phyloP scores from a whole-genome alignment of 202 grass and related monocot species.

The Saccharum hybrid region DNA sequence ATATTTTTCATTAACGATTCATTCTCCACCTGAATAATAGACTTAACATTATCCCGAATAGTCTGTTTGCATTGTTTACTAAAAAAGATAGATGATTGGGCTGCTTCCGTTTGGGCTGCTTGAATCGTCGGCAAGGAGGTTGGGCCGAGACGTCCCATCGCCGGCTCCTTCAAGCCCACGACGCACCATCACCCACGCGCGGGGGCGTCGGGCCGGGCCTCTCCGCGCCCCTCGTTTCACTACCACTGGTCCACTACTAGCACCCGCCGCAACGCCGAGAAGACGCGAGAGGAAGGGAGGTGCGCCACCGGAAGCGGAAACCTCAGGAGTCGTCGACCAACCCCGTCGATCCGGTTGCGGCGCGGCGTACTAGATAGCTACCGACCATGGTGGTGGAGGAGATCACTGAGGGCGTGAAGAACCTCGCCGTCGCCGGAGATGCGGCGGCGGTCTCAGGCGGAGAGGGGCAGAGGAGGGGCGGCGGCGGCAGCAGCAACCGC shows the following conservation, averaged over 20 bases:
- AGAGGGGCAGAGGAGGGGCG: constrained; percentile 47
- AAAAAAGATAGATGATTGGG: no score
- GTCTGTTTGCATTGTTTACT: no score
- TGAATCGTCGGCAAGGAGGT: background rate
- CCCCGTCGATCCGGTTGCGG: constrained; percentile 24
- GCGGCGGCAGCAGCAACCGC: constrained; percentile 50
- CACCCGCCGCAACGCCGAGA: constrained; percentile 10
- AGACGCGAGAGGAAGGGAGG: background rate
- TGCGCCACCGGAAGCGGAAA: constrained; percentile 15
- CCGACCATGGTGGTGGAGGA: constrained; percentile 56
- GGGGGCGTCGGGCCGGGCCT: no score
- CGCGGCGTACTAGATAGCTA: background rate
- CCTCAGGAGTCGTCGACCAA: background rate
- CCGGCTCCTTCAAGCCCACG: background rate
- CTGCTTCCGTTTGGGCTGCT: no score
- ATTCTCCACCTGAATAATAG: no score
- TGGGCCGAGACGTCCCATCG: background rate
- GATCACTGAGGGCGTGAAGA: constrained; percentile 70
- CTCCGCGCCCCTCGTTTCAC: no score
- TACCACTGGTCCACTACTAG: no score
- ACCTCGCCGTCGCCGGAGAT: constrained; percentile 43
- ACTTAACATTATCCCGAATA: no score
- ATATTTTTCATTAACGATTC: no score
- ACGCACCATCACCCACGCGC: no score
- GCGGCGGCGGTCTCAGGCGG: background rate